These are phyloP conservation scores for Xylariaceae sp. DNA, from an alignment of 2,329 filamentous ascomycete genomes.

Conservation along the genomic window DNA sequence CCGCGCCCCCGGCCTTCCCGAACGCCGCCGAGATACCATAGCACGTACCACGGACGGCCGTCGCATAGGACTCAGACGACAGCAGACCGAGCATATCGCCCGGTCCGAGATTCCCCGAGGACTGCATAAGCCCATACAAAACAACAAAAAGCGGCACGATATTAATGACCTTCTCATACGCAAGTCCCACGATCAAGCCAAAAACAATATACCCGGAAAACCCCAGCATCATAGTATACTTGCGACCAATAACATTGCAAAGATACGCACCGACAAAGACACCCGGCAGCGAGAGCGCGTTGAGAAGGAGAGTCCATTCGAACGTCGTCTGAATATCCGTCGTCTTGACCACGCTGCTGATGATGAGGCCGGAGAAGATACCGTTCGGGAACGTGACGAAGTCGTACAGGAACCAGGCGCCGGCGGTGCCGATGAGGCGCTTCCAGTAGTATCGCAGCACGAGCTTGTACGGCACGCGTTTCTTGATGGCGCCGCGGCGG, in stretches of 20 bases:
- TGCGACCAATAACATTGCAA: conserved; percentile 12
- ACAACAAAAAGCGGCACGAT: conserved; percentile 15
- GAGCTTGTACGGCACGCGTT: conserved; percentile 11
- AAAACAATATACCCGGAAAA: conserved; percentile 13
- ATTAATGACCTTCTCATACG: conserved; percentile 11
- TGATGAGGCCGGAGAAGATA: conserved; percentile 13
- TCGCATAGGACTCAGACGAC: conserved; percentile 12
- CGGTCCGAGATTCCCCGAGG: conserved; percentile 13
- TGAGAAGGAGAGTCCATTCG: conserved; percentile 12
- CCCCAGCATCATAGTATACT: conserved; percentile 14
- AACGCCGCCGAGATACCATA: conserved; percentile 15
- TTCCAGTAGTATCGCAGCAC: conserved; percentile 13
- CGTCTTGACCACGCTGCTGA: conserved; percentile 12
- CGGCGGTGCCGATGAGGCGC: conserved; percentile 10
- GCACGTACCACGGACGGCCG: conserved; percentile 11
- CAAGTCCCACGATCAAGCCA: conserved; percentile 11
- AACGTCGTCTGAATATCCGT: conserved; percentile 9
- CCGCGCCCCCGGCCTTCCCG: conserved; percentile 10
- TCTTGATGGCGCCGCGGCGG: conserved; percentile 10
- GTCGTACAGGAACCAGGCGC: conserved; percentile 16
- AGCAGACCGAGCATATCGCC: conserved; percentile 15
- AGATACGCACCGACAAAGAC: conserved; percentile 15
- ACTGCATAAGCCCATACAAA: conserved; percentile 15
- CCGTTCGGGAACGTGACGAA: conserved; percentile 15
- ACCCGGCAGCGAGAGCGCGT: conserved; percentile 5